Evolutionary conservation across 768 basidiomycete species (phyloP).

Genomic region (Boletus subcaerulescens): DNA sequence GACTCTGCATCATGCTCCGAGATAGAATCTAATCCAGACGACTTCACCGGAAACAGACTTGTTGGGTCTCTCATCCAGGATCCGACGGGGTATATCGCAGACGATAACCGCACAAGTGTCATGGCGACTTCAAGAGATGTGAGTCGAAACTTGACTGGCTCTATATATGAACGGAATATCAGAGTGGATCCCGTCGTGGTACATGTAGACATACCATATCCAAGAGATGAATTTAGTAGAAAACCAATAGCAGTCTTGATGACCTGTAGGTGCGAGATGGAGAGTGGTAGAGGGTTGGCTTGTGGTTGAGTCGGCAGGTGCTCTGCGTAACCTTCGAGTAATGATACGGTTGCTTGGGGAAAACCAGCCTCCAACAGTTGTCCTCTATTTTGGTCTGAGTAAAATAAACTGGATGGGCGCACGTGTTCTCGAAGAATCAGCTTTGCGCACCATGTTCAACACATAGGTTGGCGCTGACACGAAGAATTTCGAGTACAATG

Average conservation of each 20-base stretch:
- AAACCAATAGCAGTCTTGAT: slow-evolving; percentile 77
- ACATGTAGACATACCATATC: slow-evolving; percentile 55
- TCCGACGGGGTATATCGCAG: slow-evolving; percentile 69
- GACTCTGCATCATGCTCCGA: slow-evolving; percentile 43
- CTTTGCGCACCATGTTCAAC: slow-evolving; percentile 69
- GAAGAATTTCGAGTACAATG: slow-evolving; percentile 64
- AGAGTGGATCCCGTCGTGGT: background rate
- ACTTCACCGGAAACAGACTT: slow-evolving; percentile 23
- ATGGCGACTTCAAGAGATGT: slow-evolving; percentile 65
- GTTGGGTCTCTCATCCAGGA: slow-evolving; percentile 49
- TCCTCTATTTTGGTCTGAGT: slow-evolving; percentile 70
- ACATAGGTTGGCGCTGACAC: slow-evolving; percentile 80
- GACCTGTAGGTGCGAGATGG: slow-evolving; percentile 64
- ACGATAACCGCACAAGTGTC: slow-evolving; percentile 66
- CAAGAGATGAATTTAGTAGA: slow-evolving; percentile 73
- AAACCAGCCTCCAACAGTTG: slow-evolving; percentile 67
- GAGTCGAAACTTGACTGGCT: slow-evolving; percentile 66
- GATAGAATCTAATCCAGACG: slow-evolving; percentile 12
- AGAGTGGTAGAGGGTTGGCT: slow-evolving; percentile 47
- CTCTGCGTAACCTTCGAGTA: slow-evolving; percentile 64
- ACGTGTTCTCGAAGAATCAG: background rate
- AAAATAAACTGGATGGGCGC: slow-evolving; percentile 2
- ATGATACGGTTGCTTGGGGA: slow-evolving; percentile 60
- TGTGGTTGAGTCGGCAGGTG: slow-evolving; percentile 37
- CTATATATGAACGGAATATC: slow-evolving; percentile 36